Evolutionary conservation across 2,329 filamentous ascomycete genomes (phyloP).

Genomic region (Curvularia verruculosa): DNA sequence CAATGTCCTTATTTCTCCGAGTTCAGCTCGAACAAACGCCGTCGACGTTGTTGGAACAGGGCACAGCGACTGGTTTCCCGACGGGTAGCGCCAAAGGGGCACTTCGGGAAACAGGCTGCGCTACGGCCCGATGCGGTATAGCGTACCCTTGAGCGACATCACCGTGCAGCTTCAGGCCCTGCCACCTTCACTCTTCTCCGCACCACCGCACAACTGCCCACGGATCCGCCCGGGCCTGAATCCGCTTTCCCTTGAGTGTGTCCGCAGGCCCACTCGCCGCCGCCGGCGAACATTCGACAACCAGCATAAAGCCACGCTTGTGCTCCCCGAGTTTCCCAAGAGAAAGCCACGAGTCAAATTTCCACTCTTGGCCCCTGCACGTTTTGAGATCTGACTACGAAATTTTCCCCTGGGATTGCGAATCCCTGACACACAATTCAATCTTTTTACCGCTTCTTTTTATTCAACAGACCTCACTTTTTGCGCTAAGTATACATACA

Average conservation of each 20-base stretch:
- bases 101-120: conserved; percentile 14
- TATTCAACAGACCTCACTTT: conserved; percentile 10
- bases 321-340: conserved; percentile 23
- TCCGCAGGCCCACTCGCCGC: conserved; percentile 16
- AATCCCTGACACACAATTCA: conserved; percentile 26
- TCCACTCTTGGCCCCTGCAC: conserved; percentile 15
- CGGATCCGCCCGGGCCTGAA: conserved; percentile 20
- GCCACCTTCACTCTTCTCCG: conserved; percentile 26
- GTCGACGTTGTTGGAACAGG: conserved; percentile 8
- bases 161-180: conserved; percentile 21
- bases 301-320: conserved; percentile 30
- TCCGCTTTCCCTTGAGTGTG: conserved; percentile 10
- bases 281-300: conserved; percentile 14
- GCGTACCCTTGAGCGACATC: conserved; percentile 23
- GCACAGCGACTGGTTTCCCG: conserved; percentile 25
- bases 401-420: conserved; percentile 24
- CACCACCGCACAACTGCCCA: conserved; percentile 14
- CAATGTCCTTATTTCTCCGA: conserved; percentile 30
- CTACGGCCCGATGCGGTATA: conserved; percentile 14
- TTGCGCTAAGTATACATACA: conserved; percentile 32
- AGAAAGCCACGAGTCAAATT: conserved; percentile 19
- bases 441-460: conserved; percentile 23
- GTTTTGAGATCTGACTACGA: conserved; percentile 21
- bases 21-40: conserved; percentile 26
- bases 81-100: conserved; percentile 21